Conservation (phyloP, 106 monocot genomes). For the Triglochin maritima region DNA sequence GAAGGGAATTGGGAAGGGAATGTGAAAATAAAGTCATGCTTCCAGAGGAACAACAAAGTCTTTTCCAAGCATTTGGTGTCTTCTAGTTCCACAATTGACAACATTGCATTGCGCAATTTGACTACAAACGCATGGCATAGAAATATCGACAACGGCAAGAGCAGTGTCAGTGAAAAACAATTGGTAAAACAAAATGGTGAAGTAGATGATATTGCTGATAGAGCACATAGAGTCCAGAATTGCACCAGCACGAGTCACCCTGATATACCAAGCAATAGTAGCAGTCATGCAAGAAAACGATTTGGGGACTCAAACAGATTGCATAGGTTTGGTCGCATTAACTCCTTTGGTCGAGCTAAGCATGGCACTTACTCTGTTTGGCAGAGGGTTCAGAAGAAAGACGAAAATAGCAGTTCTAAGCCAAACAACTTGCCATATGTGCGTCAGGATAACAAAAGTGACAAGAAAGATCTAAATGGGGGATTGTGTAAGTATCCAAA, state of each 20-base stretch:
- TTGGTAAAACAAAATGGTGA: conserved; percentile 9
- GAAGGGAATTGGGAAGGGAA: conserved; percentile 9
- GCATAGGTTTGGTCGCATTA: conserved; percentile 1
- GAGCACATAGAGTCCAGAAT: conserved; percentile 27
- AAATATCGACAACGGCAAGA: conserved; percentile 11
- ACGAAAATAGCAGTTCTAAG: conserved; percentile 4
- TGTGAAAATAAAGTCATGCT: conserved; percentile 6
- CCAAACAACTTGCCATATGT: conserved; percentile 5
- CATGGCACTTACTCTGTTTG: conserved; percentile 35
- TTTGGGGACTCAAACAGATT: conserved; percentile 8
- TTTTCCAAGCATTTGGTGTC: conserved; percentile 8
- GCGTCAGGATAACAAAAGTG: conserved; percentile 6
- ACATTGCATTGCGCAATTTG: conserved; percentile 1
- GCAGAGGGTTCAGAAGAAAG: conserved; percentile 54
- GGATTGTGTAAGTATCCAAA: conserved; percentile 11
- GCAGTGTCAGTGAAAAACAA: neutral
- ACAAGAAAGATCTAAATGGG: conserved; percentile 8
- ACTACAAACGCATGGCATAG: conserved; percentile 1
- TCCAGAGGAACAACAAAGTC: conserved; percentile 9
- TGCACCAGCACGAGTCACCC: conserved; percentile 37
- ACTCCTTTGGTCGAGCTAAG: conserved; percentile 10
- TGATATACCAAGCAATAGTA: conserved; percentile 31
- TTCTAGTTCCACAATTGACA: conserved; percentile 4
- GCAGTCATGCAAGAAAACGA: conserved; percentile 28
- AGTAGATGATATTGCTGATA: conserved; percentile 17